phyloP scores from a whole-genome alignment of 805 yeast genomes.

The Grigorovia yakushimaensis region DNA sequence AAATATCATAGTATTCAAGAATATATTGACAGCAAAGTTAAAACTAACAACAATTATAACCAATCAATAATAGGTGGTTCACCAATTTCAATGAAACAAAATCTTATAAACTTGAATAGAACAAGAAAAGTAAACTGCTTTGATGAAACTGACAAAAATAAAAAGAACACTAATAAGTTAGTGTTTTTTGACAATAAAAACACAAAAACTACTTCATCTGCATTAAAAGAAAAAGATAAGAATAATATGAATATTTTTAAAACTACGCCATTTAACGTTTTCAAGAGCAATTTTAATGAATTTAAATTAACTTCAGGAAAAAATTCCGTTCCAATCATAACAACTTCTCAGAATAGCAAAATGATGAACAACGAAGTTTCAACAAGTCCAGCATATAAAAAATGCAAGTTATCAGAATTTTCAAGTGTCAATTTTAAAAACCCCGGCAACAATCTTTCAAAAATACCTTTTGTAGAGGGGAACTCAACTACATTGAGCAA shows the following conservation, averaged over 20 bases:
- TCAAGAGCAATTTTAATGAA: not conserved
- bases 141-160: not conserved
- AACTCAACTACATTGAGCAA: not conserved
- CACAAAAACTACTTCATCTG: not conserved
- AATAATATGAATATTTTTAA: not conserved
- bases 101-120: not conserved
- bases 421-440: not conserved
- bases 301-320: not conserved
- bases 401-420: not conserved
- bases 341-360: not conserved
- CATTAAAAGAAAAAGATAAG: not conserved
- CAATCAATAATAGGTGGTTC: not conserved
- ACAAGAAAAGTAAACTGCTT: too few relatives aligned
- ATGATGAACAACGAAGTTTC: not conserved
- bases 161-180: not conserved
- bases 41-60: not conserved
- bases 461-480: not conserved
- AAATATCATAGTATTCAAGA: not conserved
- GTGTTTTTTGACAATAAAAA: not conserved
- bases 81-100: not conserved
- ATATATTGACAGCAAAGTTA: not conserved
- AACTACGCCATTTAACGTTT: not conserved
- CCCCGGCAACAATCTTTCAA: not conserved
- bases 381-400: not conserved
- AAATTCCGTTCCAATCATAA: not conserved